Evolutionary conservation across 352 stramenopile genomes (phyloP), one percentile per base, ranked within the genome.

Genomic region (Phytophthora vignae): DNA sequence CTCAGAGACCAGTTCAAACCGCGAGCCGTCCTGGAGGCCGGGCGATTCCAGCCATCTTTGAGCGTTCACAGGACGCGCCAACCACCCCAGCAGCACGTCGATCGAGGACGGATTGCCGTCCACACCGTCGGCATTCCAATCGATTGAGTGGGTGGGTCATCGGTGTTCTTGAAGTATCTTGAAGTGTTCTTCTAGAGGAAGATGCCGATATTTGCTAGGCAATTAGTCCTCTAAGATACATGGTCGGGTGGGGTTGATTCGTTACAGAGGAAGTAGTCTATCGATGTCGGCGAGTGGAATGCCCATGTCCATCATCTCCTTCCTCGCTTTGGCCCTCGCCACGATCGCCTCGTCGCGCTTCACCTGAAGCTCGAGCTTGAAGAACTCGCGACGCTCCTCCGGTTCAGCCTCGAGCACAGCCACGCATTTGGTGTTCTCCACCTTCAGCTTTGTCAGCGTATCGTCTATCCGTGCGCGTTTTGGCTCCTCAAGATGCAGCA

Each of bases 291-390:
- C 31, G 31, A 44, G 38, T 0, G 76, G 36, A 25, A 83, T 67
- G 17, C 73, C 76, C 2, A 75, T 55, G 50, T 79, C 73, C 49
- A 81, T 50, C 53, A 83, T 50, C 29, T 71, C 65, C 64, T 79
- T 77, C 14, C 75, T 64, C 22, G 68, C 60, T 44, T 80, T 75
- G 40, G 76, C 60, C 25, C 72, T 71, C 59, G 77, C 76, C 15
- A 60, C 71, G 48, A 77, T 64, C 11, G 76, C 62, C 19, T 82
- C 54, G n/a, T 78, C 56, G 9, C 79, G 62, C 55, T 70, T 75
- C 50, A 70, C 63, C 50, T 82, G 63, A 19, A 82, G 66, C 42
- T 80, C 75, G 52, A 80, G 64, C 36, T 75, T 55, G 53, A 80
- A 80, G 22, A 82, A 63, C 48, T 69, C 62, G 50, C 76, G 72